These are phyloP conservation scores for Arbutus unedo DNA, from an alignment of 148 eudicot species.

Conservation along the genomic window DNA sequence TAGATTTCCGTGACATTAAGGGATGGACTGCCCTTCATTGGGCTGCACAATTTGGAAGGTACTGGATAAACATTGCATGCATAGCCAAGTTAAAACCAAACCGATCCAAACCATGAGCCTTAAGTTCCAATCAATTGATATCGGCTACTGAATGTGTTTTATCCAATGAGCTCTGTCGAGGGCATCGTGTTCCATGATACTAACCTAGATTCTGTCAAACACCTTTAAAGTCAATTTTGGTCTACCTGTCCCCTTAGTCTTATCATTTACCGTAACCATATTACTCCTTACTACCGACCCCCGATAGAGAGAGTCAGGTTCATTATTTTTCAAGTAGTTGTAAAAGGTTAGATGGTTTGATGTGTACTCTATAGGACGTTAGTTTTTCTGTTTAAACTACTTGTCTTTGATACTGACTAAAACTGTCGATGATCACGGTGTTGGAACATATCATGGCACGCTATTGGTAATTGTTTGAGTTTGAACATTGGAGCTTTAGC, in stretches of 20 bases:
- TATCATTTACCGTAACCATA: no score
- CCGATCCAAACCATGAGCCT: no score
- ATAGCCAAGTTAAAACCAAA: not conserved
- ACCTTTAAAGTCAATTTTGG: no score
- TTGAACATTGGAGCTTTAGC: not conserved
- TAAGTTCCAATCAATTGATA: no score
- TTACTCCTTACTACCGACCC: no score
- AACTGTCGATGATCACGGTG: not conserved
- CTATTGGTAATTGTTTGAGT: not conserved
- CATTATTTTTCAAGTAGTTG: not conserved
- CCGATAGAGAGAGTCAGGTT: not conserved
- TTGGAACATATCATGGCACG: not conserved
- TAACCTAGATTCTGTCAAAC: no score
- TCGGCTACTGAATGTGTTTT: no score
- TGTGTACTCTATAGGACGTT: not conserved
- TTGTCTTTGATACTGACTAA: not conserved
- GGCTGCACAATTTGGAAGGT: conserved; percentile 97
- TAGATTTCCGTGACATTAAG: conserved; percentile 83
- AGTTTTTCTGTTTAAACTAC: not conserved
- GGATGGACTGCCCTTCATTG: conserved; percentile 99
- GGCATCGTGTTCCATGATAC: no score
- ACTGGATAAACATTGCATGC: not conserved
- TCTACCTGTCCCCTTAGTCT: no score
- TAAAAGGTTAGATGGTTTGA: not conserved
- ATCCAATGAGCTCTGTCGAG: no score